Conservation (phyloP, 2,329 filamentous ascomycete genomes). For the Raffaelea arxii region DNA sequence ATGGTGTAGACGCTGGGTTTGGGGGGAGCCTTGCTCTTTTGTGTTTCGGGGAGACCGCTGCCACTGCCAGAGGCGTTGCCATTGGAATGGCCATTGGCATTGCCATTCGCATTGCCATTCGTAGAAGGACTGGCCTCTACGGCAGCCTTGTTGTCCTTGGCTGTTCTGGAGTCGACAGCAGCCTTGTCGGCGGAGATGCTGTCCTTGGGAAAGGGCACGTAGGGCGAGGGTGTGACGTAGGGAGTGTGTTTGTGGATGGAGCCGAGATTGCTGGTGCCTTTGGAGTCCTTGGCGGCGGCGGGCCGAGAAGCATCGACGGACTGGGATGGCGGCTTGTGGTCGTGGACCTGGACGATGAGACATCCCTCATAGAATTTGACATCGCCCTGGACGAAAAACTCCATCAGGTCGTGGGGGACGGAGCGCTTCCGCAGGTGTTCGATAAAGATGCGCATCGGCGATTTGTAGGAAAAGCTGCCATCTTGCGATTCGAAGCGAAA, state of each 20-base stretch:
- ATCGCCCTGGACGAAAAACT: slow-evolving; percentile 60
- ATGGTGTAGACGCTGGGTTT: slow-evolving; percentile 64
- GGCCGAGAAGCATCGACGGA: too few species aligned
- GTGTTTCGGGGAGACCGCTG: slow-evolving; percentile 33
- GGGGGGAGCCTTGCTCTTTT: slow-evolving; percentile 32
- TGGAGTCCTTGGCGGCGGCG: slow-evolving; percentile 35
- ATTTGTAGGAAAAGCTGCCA: slow-evolving; percentile 84
- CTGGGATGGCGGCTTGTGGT: slow-evolving; percentile 60
- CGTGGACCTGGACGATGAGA: slow-evolving; percentile 87
- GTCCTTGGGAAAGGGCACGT: slow-evolving; percentile 62
- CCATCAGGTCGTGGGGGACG: slow-evolving; percentile 80
- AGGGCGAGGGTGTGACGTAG: slow-evolving; percentile 82
- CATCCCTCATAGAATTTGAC: slow-evolving; percentile 90
- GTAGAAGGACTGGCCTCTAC: too few species aligned
- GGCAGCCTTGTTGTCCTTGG: slow-evolving; percentile 39
- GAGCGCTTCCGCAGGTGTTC: slow-evolving; percentile 69
- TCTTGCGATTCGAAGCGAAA: slow-evolving; percentile 93
- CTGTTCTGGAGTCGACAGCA: too few species aligned
- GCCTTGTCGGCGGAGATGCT: slow-evolving; percentile 18
- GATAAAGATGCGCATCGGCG: slow-evolving; percentile 74
- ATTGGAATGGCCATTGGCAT: too few species aligned
- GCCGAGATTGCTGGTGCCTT: slow-evolving; percentile 52
- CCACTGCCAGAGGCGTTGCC: slow-evolving; percentile 42
- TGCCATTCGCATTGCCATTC: too few species aligned
- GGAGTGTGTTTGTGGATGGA: slow-evolving; percentile 90